Conservation (phyloP, 129 eudicot species). For the Saposhnikovia divaricata region DNA sequence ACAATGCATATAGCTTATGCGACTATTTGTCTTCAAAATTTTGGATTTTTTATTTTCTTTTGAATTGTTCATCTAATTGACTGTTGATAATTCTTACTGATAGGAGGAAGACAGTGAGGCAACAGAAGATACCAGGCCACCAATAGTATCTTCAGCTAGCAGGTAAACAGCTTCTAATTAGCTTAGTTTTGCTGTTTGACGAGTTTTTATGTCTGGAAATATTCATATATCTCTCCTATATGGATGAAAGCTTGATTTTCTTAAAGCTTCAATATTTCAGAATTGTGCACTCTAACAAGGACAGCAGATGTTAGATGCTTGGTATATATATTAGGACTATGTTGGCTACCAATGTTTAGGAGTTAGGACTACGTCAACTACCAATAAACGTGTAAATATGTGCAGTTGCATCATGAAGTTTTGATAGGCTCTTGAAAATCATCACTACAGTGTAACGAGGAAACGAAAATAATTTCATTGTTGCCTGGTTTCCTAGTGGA, state of each 20-base stretch:
- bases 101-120: slow-evolving; percentile 13
- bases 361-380: too few species aligned
- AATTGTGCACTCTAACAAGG: background rate
- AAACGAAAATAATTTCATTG: background rate
- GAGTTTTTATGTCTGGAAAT: background rate
- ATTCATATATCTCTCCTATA: background rate
- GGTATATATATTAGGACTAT: too few species aligned
- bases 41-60: background rate
- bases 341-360: too few species aligned
- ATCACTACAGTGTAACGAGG: background rate
- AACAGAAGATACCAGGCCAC: slow-evolving; percentile 2
- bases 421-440: background rate
- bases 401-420: background rate
- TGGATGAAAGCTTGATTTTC: background rate
- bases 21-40: background rate
- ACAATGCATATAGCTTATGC: slow-evolving; percentile 9
- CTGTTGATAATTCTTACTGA: background rate
- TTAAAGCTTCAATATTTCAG: background rate
- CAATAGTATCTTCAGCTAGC: background rate
- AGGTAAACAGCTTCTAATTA: slow-evolving; percentile 1
- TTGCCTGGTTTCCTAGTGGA: background rate
- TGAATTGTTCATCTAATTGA: background rate
- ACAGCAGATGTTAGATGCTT: background rate
- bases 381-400: too few species aligned
- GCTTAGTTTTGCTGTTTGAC: background rate